phyloP scores from a whole-genome alignment of 306 rosid species.

The Urtica urens region DNA sequence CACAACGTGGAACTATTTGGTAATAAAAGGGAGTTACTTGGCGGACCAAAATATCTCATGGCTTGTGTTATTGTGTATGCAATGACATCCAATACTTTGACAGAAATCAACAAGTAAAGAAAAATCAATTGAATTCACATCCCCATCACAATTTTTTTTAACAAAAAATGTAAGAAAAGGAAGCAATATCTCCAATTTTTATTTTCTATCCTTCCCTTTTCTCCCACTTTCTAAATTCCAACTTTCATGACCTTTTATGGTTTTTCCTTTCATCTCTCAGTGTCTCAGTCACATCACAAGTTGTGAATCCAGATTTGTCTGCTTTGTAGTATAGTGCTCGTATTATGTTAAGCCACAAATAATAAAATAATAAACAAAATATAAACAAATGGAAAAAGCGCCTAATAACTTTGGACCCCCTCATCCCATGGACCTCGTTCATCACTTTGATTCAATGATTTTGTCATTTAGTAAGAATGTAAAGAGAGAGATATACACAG shows the following conservation, averaged over 20 bases:
- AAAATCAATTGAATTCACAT: neutral
- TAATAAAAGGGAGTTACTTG: neutral
- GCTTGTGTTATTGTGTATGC: neutral
- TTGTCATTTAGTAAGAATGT: no score
- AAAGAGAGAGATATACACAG: no score
- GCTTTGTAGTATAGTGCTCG: neutral
- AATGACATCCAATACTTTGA: neutral
- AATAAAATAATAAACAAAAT: neutral
- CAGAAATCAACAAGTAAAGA: neutral
- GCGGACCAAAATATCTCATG: constrained; percentile 1
- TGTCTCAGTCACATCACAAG: constrained; percentile 12
- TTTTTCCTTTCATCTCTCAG: neutral
- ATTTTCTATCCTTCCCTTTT: neutral
- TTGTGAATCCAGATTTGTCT: constrained; percentile 9
- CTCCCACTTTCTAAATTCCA: neutral
- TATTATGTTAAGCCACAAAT: neutral
- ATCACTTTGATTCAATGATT: constrained; percentile 16
- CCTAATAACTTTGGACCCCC: constrained; percentile 1
- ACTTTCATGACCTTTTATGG: neutral
- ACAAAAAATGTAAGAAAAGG: no score
- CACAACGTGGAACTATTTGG: neutral
- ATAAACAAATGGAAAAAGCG: neutral
- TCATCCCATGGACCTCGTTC: constrained; percentile 10
- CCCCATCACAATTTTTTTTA: neutral
- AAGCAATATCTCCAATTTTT: neutral